phyloP scores from a whole-genome alignment of 768 basidiomycete species.

The Melanogaster broomeanus region DNA sequence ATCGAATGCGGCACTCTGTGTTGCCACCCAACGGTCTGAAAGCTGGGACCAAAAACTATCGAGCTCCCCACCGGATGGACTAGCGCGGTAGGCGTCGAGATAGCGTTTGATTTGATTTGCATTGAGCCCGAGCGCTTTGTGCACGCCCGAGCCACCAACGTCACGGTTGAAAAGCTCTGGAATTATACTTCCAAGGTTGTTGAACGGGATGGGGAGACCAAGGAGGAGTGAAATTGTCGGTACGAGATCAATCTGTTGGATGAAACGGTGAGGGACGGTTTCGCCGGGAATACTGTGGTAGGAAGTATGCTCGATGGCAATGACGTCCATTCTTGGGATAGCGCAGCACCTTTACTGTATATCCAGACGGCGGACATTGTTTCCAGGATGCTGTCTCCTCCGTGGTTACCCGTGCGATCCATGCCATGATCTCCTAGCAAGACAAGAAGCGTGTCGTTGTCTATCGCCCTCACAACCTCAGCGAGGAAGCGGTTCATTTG shows the following conservation, averaged over 20 bases:
- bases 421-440: constrained; percentile 97
- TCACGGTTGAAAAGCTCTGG: constrained; percentile 85
- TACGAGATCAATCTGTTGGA: constrained; percentile 93
- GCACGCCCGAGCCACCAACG: constrained; percentile 40
- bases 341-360: constrained; percentile 73
- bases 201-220: constrained; percentile 93
- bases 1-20: constrained; percentile 24
- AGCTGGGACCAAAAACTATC: constrained; percentile 62
- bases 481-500: constrained; percentile 86
- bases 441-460: constrained; percentile 89
- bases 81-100: constrained; percentile 73
- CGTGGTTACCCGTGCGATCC: constrained; percentile 94
- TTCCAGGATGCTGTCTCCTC: constrained; percentile 86
- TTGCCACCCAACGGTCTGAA: constrained; percentile 45
- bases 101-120: constrained; percentile 75
- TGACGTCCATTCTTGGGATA: constrained; percentile 37
- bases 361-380: constrained; percentile 89
- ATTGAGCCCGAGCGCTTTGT: constrained; percentile 68
- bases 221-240: constrained; percentile 87
- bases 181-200: constrained; percentile 89
- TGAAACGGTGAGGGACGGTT: constrained; percentile 51
- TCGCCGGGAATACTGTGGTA: constrained; percentile 63
- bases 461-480: constrained; percentile 69
- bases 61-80: constrained; percentile 72
- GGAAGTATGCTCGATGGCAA: constrained; percentile 56